Evolutionary conservation across 352 stramenopile genomes (phyloP).

Genomic region (Detonula confervacea): DNA sequence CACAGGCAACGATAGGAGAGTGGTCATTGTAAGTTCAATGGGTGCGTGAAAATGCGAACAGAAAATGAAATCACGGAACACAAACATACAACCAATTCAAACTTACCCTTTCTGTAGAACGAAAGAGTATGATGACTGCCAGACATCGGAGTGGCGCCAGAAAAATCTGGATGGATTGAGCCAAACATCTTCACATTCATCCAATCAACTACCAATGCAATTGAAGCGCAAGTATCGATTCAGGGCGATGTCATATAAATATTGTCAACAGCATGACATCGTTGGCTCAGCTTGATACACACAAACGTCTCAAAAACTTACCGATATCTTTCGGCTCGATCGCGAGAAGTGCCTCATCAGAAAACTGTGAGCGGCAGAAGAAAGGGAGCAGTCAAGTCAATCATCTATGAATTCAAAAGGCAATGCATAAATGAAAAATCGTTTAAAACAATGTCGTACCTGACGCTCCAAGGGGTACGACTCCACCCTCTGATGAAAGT

Average conservation of each 20-base stretch:
- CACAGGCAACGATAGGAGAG: too few relatives aligned
- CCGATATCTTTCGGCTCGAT: conserved; percentile 11
- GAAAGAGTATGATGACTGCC: conserved; percentile 28
- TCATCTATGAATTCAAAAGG: conserved; percentile 1
- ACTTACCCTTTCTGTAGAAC: conserved; percentile 24
- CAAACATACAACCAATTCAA: too few relatives aligned
- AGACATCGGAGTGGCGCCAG: background rate
- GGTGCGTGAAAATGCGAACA: too few relatives aligned
- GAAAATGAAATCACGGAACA: too few relatives aligned
- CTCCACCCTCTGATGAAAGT: background rate
- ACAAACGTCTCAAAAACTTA: conserved; percentile 1
- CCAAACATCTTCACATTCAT: conserved; percentile 32
- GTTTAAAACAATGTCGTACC: background rate
- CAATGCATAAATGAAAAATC: background rate
- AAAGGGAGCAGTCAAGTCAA: background rate
- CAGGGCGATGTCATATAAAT: background rate
- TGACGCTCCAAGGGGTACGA: background rate
- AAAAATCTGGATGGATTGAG: conserved; percentile 5
- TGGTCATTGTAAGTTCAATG: too few relatives aligned
- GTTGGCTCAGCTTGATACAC: background rate
- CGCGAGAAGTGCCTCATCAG: conserved; percentile 5
- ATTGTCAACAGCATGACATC: background rate
- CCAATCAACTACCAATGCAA: conserved; percentile 11
- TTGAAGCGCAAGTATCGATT: background rate
- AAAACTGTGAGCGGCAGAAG: background rate